Base-by-base conservation (phyloP, 2,329 filamentous ascomycete species). In the Xylaria arbuscula region DNA sequence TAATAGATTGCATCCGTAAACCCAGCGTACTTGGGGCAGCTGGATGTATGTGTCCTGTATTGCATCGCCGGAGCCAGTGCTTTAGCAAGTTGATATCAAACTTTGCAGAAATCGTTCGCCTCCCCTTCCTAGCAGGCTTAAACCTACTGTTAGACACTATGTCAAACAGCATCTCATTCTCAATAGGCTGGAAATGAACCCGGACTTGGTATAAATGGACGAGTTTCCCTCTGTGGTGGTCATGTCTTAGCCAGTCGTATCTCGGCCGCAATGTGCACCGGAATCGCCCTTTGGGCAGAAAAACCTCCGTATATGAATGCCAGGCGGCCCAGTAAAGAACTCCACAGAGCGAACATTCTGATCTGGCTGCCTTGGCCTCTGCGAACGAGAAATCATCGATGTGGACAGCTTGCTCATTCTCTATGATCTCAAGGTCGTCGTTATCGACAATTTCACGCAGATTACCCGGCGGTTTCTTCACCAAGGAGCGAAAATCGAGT, bases 101-200 rank as follows among this genome's bases (percentile, higher is more conserved):
- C 7, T 9, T 24, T 36, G 62, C 11, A 13, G 51, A 22, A 32
- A 62, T 32, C 17, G 38, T n/a, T n/a, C n/a, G 19, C 1, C 8
- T 2, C 42, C 53, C n/a, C 42, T 53, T 62, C n/a, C 51, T 19
- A 6, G 45, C 22, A 42, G 22, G n/a, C 34, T n/a, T 24, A 9
- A 28, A 38, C 45, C 22, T 9, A 0, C 36, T 24, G n/a, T 17
- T 2, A 50, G 57, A 15, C 2, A 47, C 38, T 32, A 68, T 9
- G 8, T 54, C 38, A 19, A 66, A 1, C 15, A 68, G 3, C 11
- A 62, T 6, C 32, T 66, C 66, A n/a, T 22, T 17, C 6, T 68
- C 62, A 9, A 68, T 55, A 9, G 62, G 62, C 13, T 66, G 53
- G 22, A 68, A 62, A 28, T 59, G n/a, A 11, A 68, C 53, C 48